A percentile compares a stretch with the other conserved stretches of the same genome.
These are phyloP conservation scores for Voacanga thouarsii DNA, from an alignment of 257 asterid genomes.

Conservation along the genomic window DNA sequence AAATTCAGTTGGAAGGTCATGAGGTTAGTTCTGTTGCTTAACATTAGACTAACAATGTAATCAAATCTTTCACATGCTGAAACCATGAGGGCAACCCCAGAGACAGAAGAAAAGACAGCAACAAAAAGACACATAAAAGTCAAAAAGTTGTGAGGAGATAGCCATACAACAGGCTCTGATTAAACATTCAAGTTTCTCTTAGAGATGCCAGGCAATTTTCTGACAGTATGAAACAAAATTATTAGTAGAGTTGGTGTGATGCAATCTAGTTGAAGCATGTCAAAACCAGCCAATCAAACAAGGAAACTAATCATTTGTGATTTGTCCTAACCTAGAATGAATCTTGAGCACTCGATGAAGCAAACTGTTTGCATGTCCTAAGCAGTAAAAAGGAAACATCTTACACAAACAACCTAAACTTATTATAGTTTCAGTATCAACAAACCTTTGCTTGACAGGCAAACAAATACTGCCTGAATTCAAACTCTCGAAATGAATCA, in stretches of 20 bases:
- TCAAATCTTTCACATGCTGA: not conserved
- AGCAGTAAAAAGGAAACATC: not conserved
- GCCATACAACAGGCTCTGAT: not conserved
- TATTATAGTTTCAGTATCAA: slow-evolving; percentile 20
- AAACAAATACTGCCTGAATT: slow-evolving; percentile 96
- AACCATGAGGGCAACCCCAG: not conserved
- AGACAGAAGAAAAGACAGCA: not conserved
- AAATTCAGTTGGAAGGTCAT: not conserved
- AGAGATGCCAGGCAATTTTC: not conserved
- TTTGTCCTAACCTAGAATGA: not conserved
- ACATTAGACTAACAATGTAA: not conserved
- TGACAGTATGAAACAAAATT: not conserved
- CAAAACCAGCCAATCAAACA: not conserved
- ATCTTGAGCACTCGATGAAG: not conserved
- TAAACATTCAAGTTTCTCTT: not conserved
- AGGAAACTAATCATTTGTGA: not conserved
- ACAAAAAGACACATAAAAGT: not conserved
- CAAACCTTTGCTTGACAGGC: slow-evolving; percentile 97
- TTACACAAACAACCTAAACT: slow-evolving; percentile 29
- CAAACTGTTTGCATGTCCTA: not conserved
- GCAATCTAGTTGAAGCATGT: not conserved
- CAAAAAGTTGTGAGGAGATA: not conserved
- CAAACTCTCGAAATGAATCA: slow-evolving; percentile 94
- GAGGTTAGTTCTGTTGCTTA: not conserved
- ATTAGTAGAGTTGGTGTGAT: not conserved